Percentiles rank a stretch among this genome's conserved stretches.
These are phyloP conservation scores for Leccinum boreale DNA, from an alignment of 768 basidiomycete species.

Conservation along the genomic window DNA sequence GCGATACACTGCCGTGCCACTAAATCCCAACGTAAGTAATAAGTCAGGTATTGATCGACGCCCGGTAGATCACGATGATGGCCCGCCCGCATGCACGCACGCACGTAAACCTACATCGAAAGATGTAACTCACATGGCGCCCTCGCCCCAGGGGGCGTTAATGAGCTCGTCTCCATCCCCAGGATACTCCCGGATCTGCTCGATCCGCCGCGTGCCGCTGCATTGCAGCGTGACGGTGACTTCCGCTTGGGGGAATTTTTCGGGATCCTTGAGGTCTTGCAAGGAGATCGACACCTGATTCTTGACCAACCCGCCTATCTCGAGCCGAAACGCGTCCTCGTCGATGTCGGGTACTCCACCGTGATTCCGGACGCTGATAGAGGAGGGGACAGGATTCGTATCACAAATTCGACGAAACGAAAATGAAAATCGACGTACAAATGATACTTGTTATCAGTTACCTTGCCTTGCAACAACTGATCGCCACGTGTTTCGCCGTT, in stretches of 20 bases:
- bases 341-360: constrained; percentile 51
- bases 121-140: constrained; percentile 40
- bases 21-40: constrained; percentile 11
- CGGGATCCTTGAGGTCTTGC: constrained; percentile 46
- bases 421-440: constrained; percentile 36
- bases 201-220: constrained; percentile 50
- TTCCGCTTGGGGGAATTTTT: constrained; percentile 33
- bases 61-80: background rate
- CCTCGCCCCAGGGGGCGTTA: constrained; percentile 51
- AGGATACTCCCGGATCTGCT: constrained; percentile 50
- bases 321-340: constrained; percentile 44
- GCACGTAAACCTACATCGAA: background rate
- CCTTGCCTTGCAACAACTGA: constrained; percentile 41
- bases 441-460: constrained; percentile 48
- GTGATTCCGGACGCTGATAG: constrained; percentile 49
- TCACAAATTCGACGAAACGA: background rate
- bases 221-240: constrained; percentile 55
- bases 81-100: background rate
- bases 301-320: constrained; percentile 51
- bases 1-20: constrained; percentile 50
- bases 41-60: background rate
- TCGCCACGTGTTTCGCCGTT: constrained; percentile 50
- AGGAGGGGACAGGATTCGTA: background rate
- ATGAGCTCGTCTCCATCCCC: constrained; percentile 55
- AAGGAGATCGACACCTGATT: constrained; percentile 41